A percentile compares a stretch with the other conserved stretches of the same genome.
Conservation (phyloP, 768 basidiomycete species). For the Tremella yokohamensis region DNA sequence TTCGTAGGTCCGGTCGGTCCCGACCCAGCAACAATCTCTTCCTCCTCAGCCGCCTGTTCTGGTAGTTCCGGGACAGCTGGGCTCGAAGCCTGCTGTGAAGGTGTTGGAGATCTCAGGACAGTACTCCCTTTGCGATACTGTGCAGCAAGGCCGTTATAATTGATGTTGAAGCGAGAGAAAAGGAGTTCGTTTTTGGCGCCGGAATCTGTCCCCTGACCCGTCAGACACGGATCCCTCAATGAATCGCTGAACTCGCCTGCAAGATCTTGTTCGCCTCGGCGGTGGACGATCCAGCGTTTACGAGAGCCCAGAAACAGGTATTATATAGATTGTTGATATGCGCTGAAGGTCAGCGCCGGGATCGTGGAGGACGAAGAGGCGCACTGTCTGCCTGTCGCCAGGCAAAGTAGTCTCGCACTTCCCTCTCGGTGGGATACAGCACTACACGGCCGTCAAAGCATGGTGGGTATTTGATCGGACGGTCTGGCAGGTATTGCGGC, state of each 20-base stretch:
- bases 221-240: background rate
- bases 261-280: slow-evolving; percentile 77
- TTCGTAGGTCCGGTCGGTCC: background rate
- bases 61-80: background rate
- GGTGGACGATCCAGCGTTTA: slow-evolving; percentile 73
- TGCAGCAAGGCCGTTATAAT: slow-evolving; percentile 73
- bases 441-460: slow-evolving; percentile 88
- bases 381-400: slow-evolving; percentile 96
- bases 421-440: slow-evolving; percentile 67
- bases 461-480: slow-evolving; percentile 72
- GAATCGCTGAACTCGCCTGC: slow-evolving; percentile 55
- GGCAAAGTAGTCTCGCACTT: slow-evolving; percentile 84
- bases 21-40: background rate
- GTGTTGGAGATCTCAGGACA: slow-evolving; percentile 57
- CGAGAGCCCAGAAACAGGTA: slow-evolving; percentile 89
- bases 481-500: slow-evolving; percentile 66
- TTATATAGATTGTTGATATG: slow-evolving; percentile 99
- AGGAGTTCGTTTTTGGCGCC: slow-evolving; percentile 89
- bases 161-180: slow-evolving; percentile 73
- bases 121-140: slow-evolving; percentile 82
- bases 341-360: slow-evolving; percentile 43
- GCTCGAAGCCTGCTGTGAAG: background rate
- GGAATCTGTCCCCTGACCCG: slow-evolving; percentile 74
- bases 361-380: slow-evolving; percentile 44
- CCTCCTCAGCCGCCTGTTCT: background rate